These are phyloP conservation scores for Coemansia sp. DNA, from an alignment of 192 early-diverging fungal genomes.

Conservation along the genomic window DNA sequence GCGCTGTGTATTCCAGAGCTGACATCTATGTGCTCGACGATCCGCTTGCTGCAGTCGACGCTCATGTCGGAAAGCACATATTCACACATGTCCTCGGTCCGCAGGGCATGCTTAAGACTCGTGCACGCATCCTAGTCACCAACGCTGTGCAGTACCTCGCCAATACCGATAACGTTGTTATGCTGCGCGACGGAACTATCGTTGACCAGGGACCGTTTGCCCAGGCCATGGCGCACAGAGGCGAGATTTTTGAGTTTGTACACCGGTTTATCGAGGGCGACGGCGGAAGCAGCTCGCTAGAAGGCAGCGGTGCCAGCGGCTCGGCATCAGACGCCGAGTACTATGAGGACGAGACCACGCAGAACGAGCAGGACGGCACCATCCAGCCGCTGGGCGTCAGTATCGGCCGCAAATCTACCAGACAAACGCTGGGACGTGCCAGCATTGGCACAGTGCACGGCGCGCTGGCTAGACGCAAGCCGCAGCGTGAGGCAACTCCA, in stretches of 20 bases:
- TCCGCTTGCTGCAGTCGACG: slow-evolving; percentile 69
- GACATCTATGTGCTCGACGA: slow-evolving; percentile 75
- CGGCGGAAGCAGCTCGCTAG: background rate
- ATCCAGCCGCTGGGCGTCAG: slow-evolving; percentile 22
- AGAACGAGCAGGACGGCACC: slow-evolving; percentile 24
- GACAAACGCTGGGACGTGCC: slow-evolving; percentile 53
- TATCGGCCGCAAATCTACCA: slow-evolving; percentile 31
- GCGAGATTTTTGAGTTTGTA: slow-evolving; percentile 54
- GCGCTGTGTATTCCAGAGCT: slow-evolving; percentile 64
- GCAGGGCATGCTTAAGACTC: slow-evolving; percentile 51
- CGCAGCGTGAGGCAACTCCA: background rate
- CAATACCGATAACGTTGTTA: slow-evolving; percentile 53
- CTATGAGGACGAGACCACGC: slow-evolving; percentile 28
- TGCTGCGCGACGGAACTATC: slow-evolving; percentile 54
- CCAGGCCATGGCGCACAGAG: slow-evolving; percentile 47
- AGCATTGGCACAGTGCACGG: slow-evolving; percentile 52
- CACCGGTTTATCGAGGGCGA: slow-evolving; percentile 30
- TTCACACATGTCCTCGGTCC: slow-evolving; percentile 58
- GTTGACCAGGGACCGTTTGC: slow-evolving; percentile 57
- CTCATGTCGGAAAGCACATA: slow-evolving; percentile 63
- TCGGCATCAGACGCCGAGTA: slow-evolving; percentile 32
- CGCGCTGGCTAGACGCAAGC: slow-evolving; percentile 15
- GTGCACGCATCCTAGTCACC: slow-evolving; percentile 62
- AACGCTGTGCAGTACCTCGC: slow-evolving; percentile 59
- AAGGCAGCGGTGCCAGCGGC: slow-evolving; percentile 18